A percentile compares a stretch with the other conserved stretches of the same genome.
Conservation (phyloP, 331 rosid species). For the Quercus tomentella region DNA sequence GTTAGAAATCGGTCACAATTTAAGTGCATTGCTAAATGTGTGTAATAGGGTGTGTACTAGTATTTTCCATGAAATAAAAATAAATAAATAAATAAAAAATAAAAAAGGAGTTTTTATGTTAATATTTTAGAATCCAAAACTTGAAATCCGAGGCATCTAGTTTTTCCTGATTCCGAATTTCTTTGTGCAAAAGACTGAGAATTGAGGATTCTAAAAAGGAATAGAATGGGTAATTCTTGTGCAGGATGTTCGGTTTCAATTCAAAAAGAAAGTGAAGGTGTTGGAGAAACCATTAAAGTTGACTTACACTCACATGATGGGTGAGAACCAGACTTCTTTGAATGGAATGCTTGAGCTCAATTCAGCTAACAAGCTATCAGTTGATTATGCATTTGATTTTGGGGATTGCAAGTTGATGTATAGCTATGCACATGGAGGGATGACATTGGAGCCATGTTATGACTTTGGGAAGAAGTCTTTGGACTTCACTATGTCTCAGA, state of each 20-base stretch:
- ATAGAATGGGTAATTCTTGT: no score
- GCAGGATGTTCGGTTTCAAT: conserved; percentile 9
- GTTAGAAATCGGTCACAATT: no score
- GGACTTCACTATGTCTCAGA: conserved; percentile 11
- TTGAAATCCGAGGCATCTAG: not conserved
- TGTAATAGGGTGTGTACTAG: no score
- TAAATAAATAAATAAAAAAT: no score
- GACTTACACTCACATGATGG: not conserved
- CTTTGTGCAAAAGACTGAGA: not conserved
- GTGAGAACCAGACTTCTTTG: not conserved
- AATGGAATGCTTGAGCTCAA: not conserved
- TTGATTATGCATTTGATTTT: not conserved
- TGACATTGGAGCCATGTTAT: conserved; percentile 21
- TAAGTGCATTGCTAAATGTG: no score
- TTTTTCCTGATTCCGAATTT: not conserved
- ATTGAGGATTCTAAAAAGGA: no score
- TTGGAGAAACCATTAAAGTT: not conserved
- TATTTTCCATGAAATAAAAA: no score
- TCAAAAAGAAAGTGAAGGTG: not conserved
- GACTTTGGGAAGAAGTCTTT: conserved; percentile 8
- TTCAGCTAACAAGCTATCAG: not conserved
- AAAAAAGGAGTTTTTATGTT: no score
- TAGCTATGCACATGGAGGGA: conserved; percentile 15
- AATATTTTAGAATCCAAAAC: no score
- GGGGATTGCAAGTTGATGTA: conserved; percentile 13